Conservation (phyloP, 1,284 basidiomycete genomes). For the Puccinia hordei region DNA sequence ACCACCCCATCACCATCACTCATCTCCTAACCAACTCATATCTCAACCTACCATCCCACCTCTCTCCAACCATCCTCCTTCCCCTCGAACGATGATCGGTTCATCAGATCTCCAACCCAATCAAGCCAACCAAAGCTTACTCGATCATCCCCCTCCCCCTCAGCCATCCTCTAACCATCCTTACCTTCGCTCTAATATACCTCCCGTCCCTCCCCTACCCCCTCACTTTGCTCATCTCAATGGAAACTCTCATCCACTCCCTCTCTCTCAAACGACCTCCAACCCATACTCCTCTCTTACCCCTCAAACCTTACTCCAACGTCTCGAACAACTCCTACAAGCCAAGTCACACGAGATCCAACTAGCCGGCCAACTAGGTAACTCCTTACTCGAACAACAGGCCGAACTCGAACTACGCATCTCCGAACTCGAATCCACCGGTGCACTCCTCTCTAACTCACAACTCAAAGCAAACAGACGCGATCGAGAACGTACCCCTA, state of each 20-base stretch:
- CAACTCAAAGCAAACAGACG: conserved; percentile 26
- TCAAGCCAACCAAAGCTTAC: not conserved
- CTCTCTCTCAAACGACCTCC: not conserved
- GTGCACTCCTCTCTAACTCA: conserved; percentile 47
- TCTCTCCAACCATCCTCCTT: not conserved
- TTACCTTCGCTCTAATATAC: conserved; percentile 20
- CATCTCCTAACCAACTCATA: too few relatives aligned
- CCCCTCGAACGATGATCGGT: not conserved
- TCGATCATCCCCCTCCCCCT: not conserved
- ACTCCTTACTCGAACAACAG: conserved; percentile 85
- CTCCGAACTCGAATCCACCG: conserved; percentile 68
- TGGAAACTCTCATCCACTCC: not conserved
- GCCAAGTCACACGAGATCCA: conserved; percentile 85
- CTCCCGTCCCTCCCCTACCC: conserved; percentile 48
- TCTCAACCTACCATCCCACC: not conserved
- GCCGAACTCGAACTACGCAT: conserved; percentile 86
- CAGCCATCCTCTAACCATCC: not conserved
- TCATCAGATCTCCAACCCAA: conserved; percentile 2
- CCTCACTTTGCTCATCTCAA: conserved; percentile 47
- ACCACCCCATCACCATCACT: too few relatives aligned
- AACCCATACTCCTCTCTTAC: conserved; percentile 1
- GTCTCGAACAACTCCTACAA: conserved; percentile 78
- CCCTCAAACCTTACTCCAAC: conserved; percentile 56
- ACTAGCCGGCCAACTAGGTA: conserved; percentile 82
- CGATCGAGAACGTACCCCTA: conserved; percentile 14